Conservation (phyloP, 2,329 filamentous ascomycete genomes). For the Plectosphaerella cucumerina region DNA sequence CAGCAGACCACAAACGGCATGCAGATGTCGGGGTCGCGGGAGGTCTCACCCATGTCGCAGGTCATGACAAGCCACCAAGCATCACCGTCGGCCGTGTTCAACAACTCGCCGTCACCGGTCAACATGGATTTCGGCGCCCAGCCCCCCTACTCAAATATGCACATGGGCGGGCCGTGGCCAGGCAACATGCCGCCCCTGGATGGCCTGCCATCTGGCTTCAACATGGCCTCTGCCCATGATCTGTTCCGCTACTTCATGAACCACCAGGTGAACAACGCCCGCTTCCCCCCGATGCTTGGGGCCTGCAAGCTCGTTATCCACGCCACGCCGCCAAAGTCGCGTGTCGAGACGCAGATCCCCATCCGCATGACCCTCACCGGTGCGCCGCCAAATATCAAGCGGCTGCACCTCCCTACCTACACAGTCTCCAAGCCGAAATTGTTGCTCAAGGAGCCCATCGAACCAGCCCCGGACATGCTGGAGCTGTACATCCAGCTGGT, state of each 20-base stretch:
- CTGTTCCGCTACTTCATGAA: too few relatives aligned
- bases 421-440: slow-evolving; percentile 95
- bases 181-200: too few relatives aligned
- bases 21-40: slow-evolving; percentile 43
- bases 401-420: slow-evolving; percentile 80
- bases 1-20: slow-evolving; percentile 39
- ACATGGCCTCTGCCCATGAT: too few relatives aligned
- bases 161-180: too few relatives aligned
- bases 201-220: too few relatives aligned
- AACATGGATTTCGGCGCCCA: slow-evolving; percentile 25
- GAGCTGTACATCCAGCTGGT: slow-evolving; percentile 80
- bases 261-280: too few relatives aligned
- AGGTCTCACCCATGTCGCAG: slow-evolving; percentile 48
- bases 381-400: slow-evolving; percentile 70
- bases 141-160: too few relatives aligned
- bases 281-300: too few relatives aligned
- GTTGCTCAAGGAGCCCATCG: slow-evolving; percentile 66
- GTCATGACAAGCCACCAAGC: slow-evolving; percentile 48
- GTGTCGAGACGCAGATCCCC: slow-evolving; percentile 94
- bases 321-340: slow-evolving; percentile 73
- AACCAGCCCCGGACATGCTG: slow-evolving; percentile 66
- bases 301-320: slow-evolving; percentile 52
- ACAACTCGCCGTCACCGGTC: slow-evolving; percentile 41
- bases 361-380: slow-evolving; percentile 76
- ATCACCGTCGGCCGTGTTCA: slow-evolving; percentile 44